Percentiles rank a stretch among this genome's conserved stretches.
phyloP scores from a whole-genome alignment of 1,284 basidiomycete species.

The Agaricales sp. region DNA sequence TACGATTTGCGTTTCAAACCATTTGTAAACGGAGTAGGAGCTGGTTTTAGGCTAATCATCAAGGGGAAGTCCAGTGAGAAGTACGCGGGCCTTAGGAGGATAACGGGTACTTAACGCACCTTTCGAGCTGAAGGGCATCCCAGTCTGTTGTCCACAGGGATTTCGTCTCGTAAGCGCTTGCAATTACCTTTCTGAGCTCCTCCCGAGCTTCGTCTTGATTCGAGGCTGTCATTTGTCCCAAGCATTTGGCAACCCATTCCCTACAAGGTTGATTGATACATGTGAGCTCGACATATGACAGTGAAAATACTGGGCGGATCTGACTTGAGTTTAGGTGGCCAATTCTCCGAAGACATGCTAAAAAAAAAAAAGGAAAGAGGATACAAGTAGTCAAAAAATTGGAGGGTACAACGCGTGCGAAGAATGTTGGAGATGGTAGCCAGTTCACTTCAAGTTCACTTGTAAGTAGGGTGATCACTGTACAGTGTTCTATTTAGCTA shows the following conservation, averaged over 20 bases:
- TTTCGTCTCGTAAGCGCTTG: constrained; percentile 69
- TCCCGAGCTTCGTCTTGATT: constrained; percentile 69
- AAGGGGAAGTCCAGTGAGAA: constrained; percentile 4
- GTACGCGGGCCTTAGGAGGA: background rate
- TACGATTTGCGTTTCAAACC: constrained; percentile 31
- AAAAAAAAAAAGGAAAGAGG: too few species aligned
- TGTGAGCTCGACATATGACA: constrained; percentile 5
- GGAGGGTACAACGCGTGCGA: too few species aligned
- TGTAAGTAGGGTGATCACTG: too few species aligned
- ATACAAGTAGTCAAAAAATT: too few species aligned
- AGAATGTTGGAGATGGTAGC: too few species aligned
- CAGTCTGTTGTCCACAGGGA: constrained; percentile 87
- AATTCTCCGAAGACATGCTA: constrained; percentile 55
- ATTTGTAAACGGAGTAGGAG: constrained; percentile 7
- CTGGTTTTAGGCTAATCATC: constrained; percentile 6
- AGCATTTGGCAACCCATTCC: constrained; percentile 78
- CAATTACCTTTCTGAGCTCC: constrained; percentile 80
- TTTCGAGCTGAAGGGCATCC: constrained; percentile 71
- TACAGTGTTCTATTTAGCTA: too few species aligned
- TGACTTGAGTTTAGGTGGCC: constrained; percentile 56
- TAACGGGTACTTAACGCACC: constrained; percentile 42
- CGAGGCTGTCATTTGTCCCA: constrained; percentile 70
- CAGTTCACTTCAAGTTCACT: too few species aligned
- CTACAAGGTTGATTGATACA: constrained; percentile 26
- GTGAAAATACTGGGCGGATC: constrained; percentile 12